These are phyloP conservation scores for Pyrus communis DNA, from an alignment of 306 rosid genomes.

Conservation along the genomic window DNA sequence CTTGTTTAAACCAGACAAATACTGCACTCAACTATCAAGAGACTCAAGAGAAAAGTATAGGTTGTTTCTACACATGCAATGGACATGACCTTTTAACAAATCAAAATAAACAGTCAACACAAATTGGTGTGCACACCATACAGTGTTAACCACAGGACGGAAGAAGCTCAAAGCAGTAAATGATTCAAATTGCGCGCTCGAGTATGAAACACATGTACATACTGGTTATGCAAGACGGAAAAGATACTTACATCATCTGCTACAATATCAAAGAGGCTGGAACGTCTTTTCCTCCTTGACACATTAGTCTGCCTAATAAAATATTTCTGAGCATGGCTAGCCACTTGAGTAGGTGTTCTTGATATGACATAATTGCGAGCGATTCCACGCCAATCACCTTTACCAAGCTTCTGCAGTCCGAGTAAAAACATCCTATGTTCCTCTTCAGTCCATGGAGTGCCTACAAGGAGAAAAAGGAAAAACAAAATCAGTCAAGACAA, in stretches of 20 bases:
- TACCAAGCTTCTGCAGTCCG: slow-evolving; percentile 93
- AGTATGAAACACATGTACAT: not conserved
- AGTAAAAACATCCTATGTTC: slow-evolving; percentile 97
- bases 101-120: not conserved
- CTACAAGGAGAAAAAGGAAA: slow-evolving; percentile 29
- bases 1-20: not conserved
- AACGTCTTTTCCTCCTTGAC: slow-evolving; percentile 88
- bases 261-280: slow-evolving; percentile 89
- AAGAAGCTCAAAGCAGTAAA: not conserved
- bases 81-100: not conserved
- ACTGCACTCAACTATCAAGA: not conserved
- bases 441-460: slow-evolving; percentile 98
- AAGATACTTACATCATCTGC: slow-evolving; percentile 81
- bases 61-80: not conserved
- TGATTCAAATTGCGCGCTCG: not conserved
- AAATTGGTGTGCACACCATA: not conserved
- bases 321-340: slow-evolving; percentile 98
- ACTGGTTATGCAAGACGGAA: slow-evolving; percentile 10
- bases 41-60: not conserved
- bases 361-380: slow-evolving; percentile 87
- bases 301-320: slow-evolving; percentile 91
- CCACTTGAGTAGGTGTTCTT: slow-evolving; percentile 98
- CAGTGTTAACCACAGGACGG: slow-evolving; percentile 6
- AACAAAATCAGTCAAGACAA: not conserved
- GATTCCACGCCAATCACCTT: slow-evolving; percentile 99